These are phyloP conservation scores for Populus tremula DNA, from an alignment of 345 rosid species.

Conservation along the genomic window DNA sequence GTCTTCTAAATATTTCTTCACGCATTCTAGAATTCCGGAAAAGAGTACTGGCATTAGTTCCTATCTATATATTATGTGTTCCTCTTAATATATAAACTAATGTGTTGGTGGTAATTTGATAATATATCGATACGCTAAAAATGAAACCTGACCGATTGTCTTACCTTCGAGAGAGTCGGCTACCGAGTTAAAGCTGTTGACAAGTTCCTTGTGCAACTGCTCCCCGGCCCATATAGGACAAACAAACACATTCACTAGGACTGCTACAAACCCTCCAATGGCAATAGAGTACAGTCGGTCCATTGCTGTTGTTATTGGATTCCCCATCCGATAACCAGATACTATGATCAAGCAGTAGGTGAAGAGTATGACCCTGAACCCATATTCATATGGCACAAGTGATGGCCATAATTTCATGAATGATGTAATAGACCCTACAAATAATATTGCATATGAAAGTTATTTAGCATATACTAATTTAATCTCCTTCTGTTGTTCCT, in stretches of 20 bases:
- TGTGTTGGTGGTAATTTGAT: not conserved
- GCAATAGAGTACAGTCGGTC: conserved; percentile 62
- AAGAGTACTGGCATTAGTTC: not conserved
- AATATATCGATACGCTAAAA: not conserved
- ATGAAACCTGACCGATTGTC: not conserved
- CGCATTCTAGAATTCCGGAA: conserved; percentile 45
- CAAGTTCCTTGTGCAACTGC: conserved; percentile 54
- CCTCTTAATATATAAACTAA: not conserved
- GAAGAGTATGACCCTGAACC: conserved; percentile 58
- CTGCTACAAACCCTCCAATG: conserved; percentile 62
- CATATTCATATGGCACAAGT: conserved; percentile 59
- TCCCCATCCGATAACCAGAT: conserved; percentile 62
- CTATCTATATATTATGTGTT: not conserved
- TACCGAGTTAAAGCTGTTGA: conserved; percentile 41
- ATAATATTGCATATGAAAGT: not conserved
- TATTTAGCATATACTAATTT: not conserved
- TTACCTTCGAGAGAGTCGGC: conserved; percentile 69
- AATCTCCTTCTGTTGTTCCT: not conserved
- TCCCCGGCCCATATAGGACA: conserved; percentile 66
- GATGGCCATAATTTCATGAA: conserved; percentile 68
- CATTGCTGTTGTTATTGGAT: conserved; percentile 56
- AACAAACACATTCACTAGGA: conserved; percentile 57
- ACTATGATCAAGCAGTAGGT: conserved; percentile 65
- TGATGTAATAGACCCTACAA: conserved; percentile 54
- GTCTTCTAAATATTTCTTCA: conserved; percentile 58